Percentiles rank a stretch among this genome's conserved stretches.
These are phyloP conservation scores for Colletotrichum sublineola DNA, from an alignment of 2,329 filamentous ascomycete species.

Conservation along the genomic window DNA sequence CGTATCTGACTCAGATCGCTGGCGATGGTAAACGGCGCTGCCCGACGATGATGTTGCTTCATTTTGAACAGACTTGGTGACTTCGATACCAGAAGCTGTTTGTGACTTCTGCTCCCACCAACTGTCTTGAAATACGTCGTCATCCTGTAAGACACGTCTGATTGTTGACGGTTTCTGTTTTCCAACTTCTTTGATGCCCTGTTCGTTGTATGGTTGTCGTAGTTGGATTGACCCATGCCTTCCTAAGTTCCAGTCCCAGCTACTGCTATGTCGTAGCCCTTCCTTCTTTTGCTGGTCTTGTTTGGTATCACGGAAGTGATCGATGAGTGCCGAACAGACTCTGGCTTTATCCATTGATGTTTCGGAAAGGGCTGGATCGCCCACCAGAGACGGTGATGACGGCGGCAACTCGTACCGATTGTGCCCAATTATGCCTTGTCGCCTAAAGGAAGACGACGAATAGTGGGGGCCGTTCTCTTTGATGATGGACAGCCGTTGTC, in stretches of 20 bases:
- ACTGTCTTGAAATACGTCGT: constrained; percentile 51
- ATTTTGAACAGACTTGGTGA: neutral
- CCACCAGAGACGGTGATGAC: neutral
- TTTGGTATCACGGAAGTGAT: constrained; percentile 61
- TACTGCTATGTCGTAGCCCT: neutral
- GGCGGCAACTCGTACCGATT: constrained; percentile 36
- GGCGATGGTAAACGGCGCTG: constrained; percentile 17
- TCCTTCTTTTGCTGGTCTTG: neutral
- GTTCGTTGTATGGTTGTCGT: neutral
- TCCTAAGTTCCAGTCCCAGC: too few relatives aligned
- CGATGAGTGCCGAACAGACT: constrained; percentile 75
- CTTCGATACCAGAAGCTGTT: neutral
- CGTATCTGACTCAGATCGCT: neutral
- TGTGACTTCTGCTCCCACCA: constrained; percentile 7
- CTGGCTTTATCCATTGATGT: constrained; percentile 66
- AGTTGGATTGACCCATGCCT: neutral
- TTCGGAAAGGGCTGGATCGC: constrained; percentile 38
- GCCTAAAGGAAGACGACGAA: constrained; percentile 54
- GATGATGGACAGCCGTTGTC: constrained; percentile 74
- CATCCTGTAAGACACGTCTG: constrained; percentile 51
- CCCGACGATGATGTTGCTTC: constrained; percentile 1
- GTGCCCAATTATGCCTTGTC: constrained; percentile 46
- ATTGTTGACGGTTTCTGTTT: constrained; percentile 43
- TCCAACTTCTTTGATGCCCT: neutral
- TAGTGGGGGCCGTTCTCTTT: constrained; percentile 66